These are phyloP conservation scores for Fusarium sp. DNA, from an alignment of 2,329 filamentous ascomycete genomes.

Conservation along the genomic window DNA sequence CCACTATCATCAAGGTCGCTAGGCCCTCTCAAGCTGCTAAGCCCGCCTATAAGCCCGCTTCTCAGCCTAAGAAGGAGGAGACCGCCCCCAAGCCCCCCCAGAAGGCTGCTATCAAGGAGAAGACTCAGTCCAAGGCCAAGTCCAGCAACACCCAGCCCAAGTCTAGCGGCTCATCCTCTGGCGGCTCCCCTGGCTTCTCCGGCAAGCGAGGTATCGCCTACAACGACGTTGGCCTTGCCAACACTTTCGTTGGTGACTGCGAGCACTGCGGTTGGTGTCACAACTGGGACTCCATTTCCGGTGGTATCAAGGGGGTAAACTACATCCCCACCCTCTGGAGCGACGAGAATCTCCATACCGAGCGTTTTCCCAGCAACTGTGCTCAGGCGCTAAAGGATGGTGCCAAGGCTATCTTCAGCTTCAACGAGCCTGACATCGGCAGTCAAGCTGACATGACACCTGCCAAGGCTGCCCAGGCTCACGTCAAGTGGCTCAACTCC, in stretches of 20 bases:
- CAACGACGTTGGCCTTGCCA: slow-evolving; percentile 69
- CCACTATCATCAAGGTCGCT: slow-evolving; percentile 45
- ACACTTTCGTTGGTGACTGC: slow-evolving; percentile 59
- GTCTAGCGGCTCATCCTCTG: slow-evolving; percentile 15
- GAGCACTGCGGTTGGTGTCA: slow-evolving; percentile 70
- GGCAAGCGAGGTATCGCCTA: slow-evolving; percentile 76
- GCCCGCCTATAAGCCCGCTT: slow-evolving; percentile 15
- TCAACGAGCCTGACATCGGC: slow-evolving; percentile 78
- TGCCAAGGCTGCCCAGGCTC: slow-evolving; percentile 63
- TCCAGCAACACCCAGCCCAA: slow-evolving; percentile 17
- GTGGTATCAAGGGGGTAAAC: slow-evolving; percentile 60
- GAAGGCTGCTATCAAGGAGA: slow-evolving; percentile 21
- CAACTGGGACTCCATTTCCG: slow-evolving; percentile 72
- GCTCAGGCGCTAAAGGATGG: slow-evolving; percentile 65
- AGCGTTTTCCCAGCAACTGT: slow-evolving; percentile 64
- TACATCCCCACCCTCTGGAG: slow-evolving; percentile 77
- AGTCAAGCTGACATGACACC: slow-evolving; percentile 70
- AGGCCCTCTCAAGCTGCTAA: slow-evolving; percentile 38
- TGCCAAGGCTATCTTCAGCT: slow-evolving; percentile 69
- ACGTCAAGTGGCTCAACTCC: slow-evolving; percentile 67
- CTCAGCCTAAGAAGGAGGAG: slow-evolving; percentile 7
- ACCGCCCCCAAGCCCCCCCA: slow-evolving; percentile 2
- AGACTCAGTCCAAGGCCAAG: slow-evolving; percentile 8
- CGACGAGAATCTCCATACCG: slow-evolving; percentile 59
- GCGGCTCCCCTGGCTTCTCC: slow-evolving; percentile 42